Conservation (phyloP, 768 basidiomycete genomes). For the Butyriboletus loyo region DNA sequence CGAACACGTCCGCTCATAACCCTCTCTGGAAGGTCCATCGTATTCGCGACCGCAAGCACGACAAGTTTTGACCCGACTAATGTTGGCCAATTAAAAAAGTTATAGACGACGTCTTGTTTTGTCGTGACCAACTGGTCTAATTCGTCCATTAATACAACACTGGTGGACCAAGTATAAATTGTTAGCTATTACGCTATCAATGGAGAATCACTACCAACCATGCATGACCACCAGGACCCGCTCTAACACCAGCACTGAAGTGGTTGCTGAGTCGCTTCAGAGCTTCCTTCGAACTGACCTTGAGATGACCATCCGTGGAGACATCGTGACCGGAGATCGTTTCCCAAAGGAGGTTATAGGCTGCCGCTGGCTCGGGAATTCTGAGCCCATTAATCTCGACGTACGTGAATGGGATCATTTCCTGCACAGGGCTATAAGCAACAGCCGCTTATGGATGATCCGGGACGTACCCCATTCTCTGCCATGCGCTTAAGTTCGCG, state of each 20-base stretch:
- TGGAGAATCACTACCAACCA: constrained; percentile 54
- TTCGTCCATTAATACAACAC: constrained; percentile 98
- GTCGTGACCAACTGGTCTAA: constrained; percentile 93
- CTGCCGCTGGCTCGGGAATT: constrained; percentile 89
- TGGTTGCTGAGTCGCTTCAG: constrained; percentile 73
- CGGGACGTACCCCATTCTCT: constrained; percentile 58
- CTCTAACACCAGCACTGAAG: constrained; percentile 62
- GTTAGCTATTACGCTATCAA: not conserved
- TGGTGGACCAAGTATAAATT: constrained; percentile 29
- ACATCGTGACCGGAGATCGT: constrained; percentile 80
- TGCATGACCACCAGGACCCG: constrained; percentile 81
- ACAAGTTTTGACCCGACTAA: constrained; percentile 83
- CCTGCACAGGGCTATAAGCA: constrained; percentile 44
- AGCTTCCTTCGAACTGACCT: constrained; percentile 76
- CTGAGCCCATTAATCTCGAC: constrained; percentile 97
- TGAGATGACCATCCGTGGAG: constrained; percentile 57
- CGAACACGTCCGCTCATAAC: constrained; percentile 90
- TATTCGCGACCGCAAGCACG: constrained; percentile 96
- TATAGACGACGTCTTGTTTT: constrained; percentile 98
- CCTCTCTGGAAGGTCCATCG: constrained; percentile 95
- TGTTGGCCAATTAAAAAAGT: constrained; percentile 99
- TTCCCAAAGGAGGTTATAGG: constrained; percentile 92
- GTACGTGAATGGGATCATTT: constrained; percentile 91
- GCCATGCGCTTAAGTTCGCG: constrained; percentile 90
- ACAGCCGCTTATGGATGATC: not conserved